Evolutionary conservation across 768 basidiomycete species (phyloP).

Genomic region (Suillus tomentosus): DNA sequence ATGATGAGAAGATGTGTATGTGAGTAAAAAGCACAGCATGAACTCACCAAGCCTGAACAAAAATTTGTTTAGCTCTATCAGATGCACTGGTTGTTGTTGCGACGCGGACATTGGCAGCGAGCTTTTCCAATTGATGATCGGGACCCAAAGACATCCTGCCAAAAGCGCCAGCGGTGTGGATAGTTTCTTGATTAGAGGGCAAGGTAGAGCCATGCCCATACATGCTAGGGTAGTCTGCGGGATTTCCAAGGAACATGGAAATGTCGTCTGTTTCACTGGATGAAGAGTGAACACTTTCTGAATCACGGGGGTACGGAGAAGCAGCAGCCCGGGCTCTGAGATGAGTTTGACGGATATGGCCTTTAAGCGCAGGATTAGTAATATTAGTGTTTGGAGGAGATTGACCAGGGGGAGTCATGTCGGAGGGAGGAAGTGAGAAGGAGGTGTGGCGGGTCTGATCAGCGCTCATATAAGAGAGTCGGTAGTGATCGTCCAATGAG

Average conservation of each 20-base stretch:
- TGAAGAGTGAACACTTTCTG: slow-evolving; percentile 84
- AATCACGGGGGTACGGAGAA: slow-evolving; percentile 84
- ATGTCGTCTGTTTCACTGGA: slow-evolving; percentile 90
- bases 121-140: slow-evolving; percentile 81
- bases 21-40: slow-evolving; percentile 20
- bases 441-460: slow-evolving; percentile 51
- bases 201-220: slow-evolving; percentile 48
- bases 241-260: slow-evolving; percentile 67
- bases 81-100: slow-evolving; percentile 91
- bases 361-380: slow-evolving; percentile 75
- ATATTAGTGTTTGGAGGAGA: slow-evolving; percentile 78
- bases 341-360: slow-evolving; percentile 73
- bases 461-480: slow-evolving; percentile 54
- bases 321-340: slow-evolving; percentile 79
- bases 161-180: slow-evolving; percentile 74
- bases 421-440: slow-evolving; percentile 41
- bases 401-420: slow-evolving; percentile 51
- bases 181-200: slow-evolving; percentile 43
- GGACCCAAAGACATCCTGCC: slow-evolving; percentile 74
- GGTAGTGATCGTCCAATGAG: slow-evolving; percentile 70
- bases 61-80: slow-evolving; percentile 89
- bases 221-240: slow-evolving; percentile 69
- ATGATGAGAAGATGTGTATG: slow-evolving; percentile 21
- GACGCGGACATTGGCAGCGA: slow-evolving; percentile 83
- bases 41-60: slow-evolving; percentile 87